phyloP scores from a whole-genome alignment of 116 monocot genomes.

The Thalassia testudinum region DNA sequence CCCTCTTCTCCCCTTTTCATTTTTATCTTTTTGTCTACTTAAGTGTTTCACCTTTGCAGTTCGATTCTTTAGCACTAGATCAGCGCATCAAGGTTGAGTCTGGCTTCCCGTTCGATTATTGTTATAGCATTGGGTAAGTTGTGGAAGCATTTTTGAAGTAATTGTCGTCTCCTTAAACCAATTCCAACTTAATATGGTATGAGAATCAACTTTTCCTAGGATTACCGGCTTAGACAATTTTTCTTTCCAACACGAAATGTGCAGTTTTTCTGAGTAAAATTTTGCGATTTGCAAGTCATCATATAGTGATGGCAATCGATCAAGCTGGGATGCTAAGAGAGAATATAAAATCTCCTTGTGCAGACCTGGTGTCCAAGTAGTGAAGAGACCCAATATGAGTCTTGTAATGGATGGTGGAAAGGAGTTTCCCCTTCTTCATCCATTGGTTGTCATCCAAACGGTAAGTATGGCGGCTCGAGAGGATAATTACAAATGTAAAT shows the following conservation, averaged over 20 bases:
- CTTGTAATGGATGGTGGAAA: slow-evolving; percentile 43
- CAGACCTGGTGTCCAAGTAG: not conserved
- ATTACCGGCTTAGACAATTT: no score
- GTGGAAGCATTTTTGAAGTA: not conserved
- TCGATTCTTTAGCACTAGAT: slow-evolving; percentile 29
- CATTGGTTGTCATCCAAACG: slow-evolving; percentile 22
- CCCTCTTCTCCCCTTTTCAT: not conserved
- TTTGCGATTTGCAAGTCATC: no score
- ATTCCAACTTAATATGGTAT: not conserved
- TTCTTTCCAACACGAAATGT: no score
- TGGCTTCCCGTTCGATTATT: slow-evolving; percentile 53
- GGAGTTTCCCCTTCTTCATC: slow-evolving; percentile 34
- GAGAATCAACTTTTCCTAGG: not conserved
- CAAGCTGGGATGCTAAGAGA: no score
- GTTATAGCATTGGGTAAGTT: slow-evolving; percentile 45
- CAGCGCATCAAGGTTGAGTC: slow-evolving; percentile 15
- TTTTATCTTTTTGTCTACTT: not conserved
- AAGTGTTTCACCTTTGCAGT: slow-evolving; percentile 22
- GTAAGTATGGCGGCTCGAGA: slow-evolving; percentile 15
- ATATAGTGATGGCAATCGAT: no score
- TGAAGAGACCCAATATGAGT: not conserved
- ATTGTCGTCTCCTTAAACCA: not conserved
- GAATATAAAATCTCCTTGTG: no score
- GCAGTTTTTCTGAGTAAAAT: no score
- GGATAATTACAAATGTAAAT: not conserved